These are phyloP conservation scores for Boletus insuetus DNA, from an alignment of 768 basidiomycete genomes.

Conservation along the genomic window DNA sequence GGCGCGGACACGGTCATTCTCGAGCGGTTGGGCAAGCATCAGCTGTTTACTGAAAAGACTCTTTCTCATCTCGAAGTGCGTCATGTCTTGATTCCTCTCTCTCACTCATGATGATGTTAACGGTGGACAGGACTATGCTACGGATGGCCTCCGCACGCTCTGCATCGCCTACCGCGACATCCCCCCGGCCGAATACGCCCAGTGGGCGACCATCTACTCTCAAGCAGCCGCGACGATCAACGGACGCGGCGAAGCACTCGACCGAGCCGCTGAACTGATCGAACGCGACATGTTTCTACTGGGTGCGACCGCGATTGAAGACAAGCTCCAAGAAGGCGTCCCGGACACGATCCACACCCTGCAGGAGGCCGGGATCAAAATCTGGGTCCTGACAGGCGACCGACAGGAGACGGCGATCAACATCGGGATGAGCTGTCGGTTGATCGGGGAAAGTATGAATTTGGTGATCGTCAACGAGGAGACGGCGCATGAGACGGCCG, in stretches of 20 bases:
- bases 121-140: constrained; percentile 79
- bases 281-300: constrained; percentile 91
- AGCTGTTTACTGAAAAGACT: constrained; percentile 83
- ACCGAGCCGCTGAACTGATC: constrained; percentile 91
- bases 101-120: not conserved
- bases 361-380: constrained; percentile 98
- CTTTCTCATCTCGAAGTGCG: constrained; percentile 84
- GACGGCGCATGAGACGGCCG: constrained; percentile 72
- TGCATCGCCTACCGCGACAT: constrained; percentile 95
- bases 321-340: constrained; percentile 97
- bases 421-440: constrained; percentile 94
- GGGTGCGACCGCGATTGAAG: constrained; percentile 97
- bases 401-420: constrained; percentile 99
- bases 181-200: constrained; percentile 82
- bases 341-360: constrained; percentile 97
- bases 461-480: constrained; percentile 95
- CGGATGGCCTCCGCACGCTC: constrained; percentile 94
- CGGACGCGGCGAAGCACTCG: constrained; percentile 92
- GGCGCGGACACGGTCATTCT: constrained; percentile 98
- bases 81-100: not conserved
- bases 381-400: constrained; percentile 98
- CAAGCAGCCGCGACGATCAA: constrained; percentile 94
- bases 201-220: constrained; percentile 87
- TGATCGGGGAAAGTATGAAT: constrained; percentile 99
- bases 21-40: constrained; percentile 84